Percentiles rank a stretch among this genome's conserved stretches.
These are phyloP conservation scores for Rhypophila decipiens DNA, from an alignment of 495 filamentous ascomycete species.

Conservation along the genomic window DNA sequence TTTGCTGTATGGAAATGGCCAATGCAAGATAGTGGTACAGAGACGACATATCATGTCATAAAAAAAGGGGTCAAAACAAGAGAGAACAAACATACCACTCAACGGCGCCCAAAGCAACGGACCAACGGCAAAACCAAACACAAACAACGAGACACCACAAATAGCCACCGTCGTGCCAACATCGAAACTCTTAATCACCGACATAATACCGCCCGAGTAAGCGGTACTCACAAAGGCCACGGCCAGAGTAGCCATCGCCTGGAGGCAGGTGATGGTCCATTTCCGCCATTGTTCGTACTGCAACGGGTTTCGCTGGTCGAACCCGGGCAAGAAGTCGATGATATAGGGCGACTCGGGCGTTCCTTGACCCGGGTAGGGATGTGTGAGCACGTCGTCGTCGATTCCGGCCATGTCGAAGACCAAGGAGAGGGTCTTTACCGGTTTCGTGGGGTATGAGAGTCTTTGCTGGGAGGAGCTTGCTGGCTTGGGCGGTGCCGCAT, in stretches of 20 bases:
- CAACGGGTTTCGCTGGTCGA: slow-evolving; percentile 71
- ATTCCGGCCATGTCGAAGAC: slow-evolving; percentile 34
- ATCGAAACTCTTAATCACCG: slow-evolving; percentile 55
- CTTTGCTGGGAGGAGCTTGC: slow-evolving; percentile 12
- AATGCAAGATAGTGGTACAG: too few relatives aligned
- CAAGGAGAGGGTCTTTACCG: slow-evolving; percentile 14
- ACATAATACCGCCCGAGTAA: slow-evolving; percentile 62
- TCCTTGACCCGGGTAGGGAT: slow-evolving; percentile 60
- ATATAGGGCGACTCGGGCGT: slow-evolving; percentile 68
- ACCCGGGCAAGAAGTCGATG: slow-evolving; percentile 64
- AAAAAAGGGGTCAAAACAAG: neutral
- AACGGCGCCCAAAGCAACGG: slow-evolving; percentile 62
- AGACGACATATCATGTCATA: slow-evolving; percentile 6
- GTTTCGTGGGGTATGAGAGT: slow-evolving; percentile 2
- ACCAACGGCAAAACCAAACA: slow-evolving; percentile 65
- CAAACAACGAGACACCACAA: slow-evolving; percentile 67
- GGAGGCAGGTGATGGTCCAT: slow-evolving; percentile 61
- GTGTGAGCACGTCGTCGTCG: slow-evolving; percentile 44
- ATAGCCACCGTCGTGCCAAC: slow-evolving; percentile 55
- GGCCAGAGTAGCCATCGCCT: slow-evolving; percentile 62
- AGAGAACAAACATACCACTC: slow-evolving; percentile 17
- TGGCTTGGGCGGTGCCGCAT: too few relatives aligned
- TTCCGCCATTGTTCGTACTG: slow-evolving; percentile 54
- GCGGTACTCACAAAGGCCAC: slow-evolving; percentile 74
- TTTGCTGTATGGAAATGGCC: too few relatives aligned